These are phyloP conservation scores for Trichosporon sp. DNA, from an alignment of 1,284 basidiomycete genomes.

Conservation along the genomic window DNA sequence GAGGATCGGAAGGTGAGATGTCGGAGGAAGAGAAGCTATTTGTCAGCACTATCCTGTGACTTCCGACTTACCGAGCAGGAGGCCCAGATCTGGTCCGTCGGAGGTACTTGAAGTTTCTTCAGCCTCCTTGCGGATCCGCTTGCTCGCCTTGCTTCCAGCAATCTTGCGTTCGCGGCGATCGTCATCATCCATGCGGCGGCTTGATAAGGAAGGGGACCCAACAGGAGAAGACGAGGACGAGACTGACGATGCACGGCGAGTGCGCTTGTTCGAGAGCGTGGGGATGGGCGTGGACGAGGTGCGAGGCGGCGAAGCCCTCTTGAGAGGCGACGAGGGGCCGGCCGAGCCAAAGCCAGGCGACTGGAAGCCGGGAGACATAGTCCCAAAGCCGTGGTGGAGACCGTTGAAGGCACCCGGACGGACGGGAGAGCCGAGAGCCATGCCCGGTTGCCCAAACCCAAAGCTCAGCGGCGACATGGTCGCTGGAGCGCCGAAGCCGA, in stretches of 20 bases:
- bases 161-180: slow-evolving; percentile 11
- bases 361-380: slow-evolving; percentile 1
- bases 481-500: slow-evolving; percentile 37
- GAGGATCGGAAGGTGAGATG: slow-evolving; percentile 39
- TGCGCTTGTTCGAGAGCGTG: slow-evolving; percentile 19
- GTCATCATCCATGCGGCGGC: slow-evolving; percentile 18
- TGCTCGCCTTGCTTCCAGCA: slow-evolving; percentile 20
- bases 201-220: slow-evolving; percentile 15
- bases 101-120: slow-evolving; percentile 1
- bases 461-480: slow-evolving; percentile 38
- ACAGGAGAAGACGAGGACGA: slow-evolving; percentile 25
- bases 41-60: neutral
- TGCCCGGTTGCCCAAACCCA: slow-evolving; percentile 31
- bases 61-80: slow-evolving; percentile 37
- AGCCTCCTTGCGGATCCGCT: slow-evolving; percentile 26
- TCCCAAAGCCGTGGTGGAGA: slow-evolving; percentile 6
- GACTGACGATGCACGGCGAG: slow-evolving; percentile 22
- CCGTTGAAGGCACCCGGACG: slow-evolving; percentile 1
- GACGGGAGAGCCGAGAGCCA: neutral
- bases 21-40: slow-evolving; percentile 35
- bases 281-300: slow-evolving; percentile 17
- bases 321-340: slow-evolving; percentile 10
- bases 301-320: slow-evolving; percentile 7
- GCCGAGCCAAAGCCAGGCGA: slow-evolving; percentile 14
- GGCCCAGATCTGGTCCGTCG: slow-evolving; percentile 34